A percentile compares a stretch with the other conserved stretches of the same genome.
Conservation (phyloP, 805 yeast species). For the Pachysolen tannophilus region DNA sequence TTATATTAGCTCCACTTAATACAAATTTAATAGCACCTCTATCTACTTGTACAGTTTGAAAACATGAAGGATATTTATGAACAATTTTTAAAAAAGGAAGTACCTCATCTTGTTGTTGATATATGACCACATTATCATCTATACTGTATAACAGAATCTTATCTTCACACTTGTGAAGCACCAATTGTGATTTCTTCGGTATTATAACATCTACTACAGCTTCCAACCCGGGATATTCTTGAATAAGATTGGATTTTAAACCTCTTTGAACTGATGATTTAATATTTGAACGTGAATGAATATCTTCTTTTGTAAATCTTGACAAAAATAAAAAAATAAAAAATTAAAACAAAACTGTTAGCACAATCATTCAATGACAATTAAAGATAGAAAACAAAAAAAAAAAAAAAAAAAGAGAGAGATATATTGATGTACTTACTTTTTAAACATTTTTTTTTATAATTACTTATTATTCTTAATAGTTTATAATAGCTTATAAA, state of each 20-base stretch:
- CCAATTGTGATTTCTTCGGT: conserved; percentile 83
- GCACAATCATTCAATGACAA: too few species aligned
- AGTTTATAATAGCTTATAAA: too few species aligned
- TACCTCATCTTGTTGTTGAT: conserved; percentile 74
- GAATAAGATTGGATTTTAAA: conserved; percentile 65
- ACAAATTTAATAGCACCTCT: conserved; percentile 96
- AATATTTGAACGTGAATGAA: conserved; percentile 84
- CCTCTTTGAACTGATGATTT: conserved; percentile 92
- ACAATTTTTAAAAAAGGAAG: conserved; percentile 70
- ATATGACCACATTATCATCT: conserved; percentile 66
- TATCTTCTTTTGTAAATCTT: conserved; percentile 77
- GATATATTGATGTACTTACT: too few species aligned
- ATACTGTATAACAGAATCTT: conserved; percentile 71
- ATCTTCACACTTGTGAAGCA: conserved; percentile 82
- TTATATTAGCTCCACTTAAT: conserved; percentile 90
- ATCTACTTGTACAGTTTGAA: conserved; percentile 85
- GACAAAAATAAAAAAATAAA: too few species aligned
- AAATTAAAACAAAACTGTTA: too few species aligned
- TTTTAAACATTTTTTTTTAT: too few species aligned
- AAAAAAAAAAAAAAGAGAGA: too few species aligned
- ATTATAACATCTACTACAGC: conserved; percentile 70
- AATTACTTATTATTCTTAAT: too few species aligned
- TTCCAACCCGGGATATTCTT: conserved; percentile 69
- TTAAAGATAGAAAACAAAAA: too few species aligned
- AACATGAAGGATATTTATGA: conserved; percentile 74